phyloP scores from a whole-genome alignment of 2,329 filamentous ascomycete genomes.

The Colletotrichum truncatum region DNA sequence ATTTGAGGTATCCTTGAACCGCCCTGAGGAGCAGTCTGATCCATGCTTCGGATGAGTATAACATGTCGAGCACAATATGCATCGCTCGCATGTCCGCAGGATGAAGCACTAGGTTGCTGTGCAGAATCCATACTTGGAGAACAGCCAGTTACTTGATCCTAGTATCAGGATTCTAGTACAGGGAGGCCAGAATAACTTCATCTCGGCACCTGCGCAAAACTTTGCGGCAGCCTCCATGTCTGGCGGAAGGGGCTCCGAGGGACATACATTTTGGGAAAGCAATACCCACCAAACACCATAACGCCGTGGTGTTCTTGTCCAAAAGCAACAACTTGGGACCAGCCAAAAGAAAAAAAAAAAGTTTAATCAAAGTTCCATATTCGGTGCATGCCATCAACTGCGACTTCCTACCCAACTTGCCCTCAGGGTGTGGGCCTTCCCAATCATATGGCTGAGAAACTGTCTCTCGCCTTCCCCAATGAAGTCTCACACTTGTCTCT shows the following conservation, averaged over 20 bases:
- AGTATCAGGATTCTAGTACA: too few relatives aligned
- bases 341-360: not conserved
- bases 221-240: too few relatives aligned
- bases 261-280: too few relatives aligned
- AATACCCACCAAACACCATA: too few relatives aligned
- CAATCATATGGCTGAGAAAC: not conserved
- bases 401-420: not conserved
- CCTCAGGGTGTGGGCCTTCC: not conserved
- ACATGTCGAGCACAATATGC: not conserved
- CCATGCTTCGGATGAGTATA: slow-evolving; percentile 20
- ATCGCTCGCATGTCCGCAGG: not conserved
- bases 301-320: too few relatives aligned
- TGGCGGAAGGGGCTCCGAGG: too few relatives aligned
- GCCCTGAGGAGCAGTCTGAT: slow-evolving; percentile 19
- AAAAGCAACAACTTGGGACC: not conserved
- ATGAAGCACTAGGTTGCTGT: too few relatives aligned
- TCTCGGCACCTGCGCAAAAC: too few relatives aligned
- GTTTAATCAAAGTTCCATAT: slow-evolving; percentile 5
- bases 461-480: slow-evolving; percentile 14
- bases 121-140: too few relatives aligned
- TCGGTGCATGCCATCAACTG: slow-evolving; percentile 7
- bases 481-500: slow-evolving; percentile 7
- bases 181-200: too few relatives aligned
- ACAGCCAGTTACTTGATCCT: too few relatives aligned
- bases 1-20: slow-evolving; percentile 17